These are phyloP conservation scores for Rhododendron griersonianum DNA, from an alignment of 148 eudicot species.

Conservation along the genomic window DNA sequence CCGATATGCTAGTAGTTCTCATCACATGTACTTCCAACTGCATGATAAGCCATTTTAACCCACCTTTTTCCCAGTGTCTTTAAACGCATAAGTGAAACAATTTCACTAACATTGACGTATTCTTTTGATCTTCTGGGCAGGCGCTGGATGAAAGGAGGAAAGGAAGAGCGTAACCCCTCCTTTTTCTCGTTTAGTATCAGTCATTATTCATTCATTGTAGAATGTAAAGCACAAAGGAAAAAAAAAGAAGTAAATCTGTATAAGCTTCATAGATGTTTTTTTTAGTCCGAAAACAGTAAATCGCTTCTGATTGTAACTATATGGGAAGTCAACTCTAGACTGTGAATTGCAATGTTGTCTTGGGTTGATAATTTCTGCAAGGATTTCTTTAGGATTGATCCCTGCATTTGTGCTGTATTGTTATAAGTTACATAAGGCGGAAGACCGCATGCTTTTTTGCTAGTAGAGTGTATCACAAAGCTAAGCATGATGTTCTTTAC, in stretches of 20 bases:
- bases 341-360: not conserved
- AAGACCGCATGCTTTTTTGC: not conserved
- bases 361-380: not conserved
- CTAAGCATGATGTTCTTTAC: too few relatives aligned
- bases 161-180: slow-evolving; percentile 35
- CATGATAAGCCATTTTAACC: not conserved
- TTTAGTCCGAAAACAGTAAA: not conserved
- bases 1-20: not conserved
- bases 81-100: not conserved
- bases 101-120: not conserved
- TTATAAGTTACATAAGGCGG: not conserved
- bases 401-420: not conserved
- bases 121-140: slow-evolving; percentile 28
- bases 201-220: slow-evolving; percentile 27
- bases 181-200: not conserved
- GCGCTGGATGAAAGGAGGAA: slow-evolving; percentile 71
- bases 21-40: not conserved
- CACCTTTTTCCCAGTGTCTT: not conserved
- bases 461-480: too few relatives aligned
- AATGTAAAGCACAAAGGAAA: slow-evolving; percentile 1
- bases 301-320: not conserved
- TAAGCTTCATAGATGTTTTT: not conserved
- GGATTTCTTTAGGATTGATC: not conserved
- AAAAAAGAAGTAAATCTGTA: not conserved
- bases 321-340: not conserved